Base-by-base conservation (phyloP, 1,139 yeast genomes). In the Scheffersomyces cryptocercus region DNA sequence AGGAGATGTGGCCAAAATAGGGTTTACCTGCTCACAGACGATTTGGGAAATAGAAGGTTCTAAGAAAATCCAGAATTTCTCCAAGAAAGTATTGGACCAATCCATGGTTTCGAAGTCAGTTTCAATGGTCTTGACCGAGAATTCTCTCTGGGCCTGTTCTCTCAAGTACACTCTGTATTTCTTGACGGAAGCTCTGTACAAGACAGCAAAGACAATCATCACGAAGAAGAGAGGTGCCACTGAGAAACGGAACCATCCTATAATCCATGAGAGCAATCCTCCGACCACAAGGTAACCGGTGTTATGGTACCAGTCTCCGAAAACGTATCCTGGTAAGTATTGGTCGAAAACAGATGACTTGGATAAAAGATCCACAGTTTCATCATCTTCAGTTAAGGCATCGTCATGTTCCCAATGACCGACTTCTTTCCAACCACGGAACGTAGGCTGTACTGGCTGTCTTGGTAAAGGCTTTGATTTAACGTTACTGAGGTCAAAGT, bases 281-380 rank as follows among this genome's bases (percentile, higher is more conserved):
- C 87, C 88, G 6, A 77, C 65, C 28, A 85, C 67, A 50, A 89
- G 70, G 38, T 81, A 75, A 0, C 80, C 97, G 12, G 86, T 84
- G 49, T 86, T 85, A 62, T 93, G 99, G 61, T 85, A 93, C 98
- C 99, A 93, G 58, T 93, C 97, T 43, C 99, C 99, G 56, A 86
- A 88, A 10, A 81, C 77, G 29, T 67, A 72, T 29, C 85, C 83
- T 2, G 95, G 93, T 42, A 91, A 68, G 56, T 84, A 79, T 47
- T 79, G 75, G 55, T 87, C 93, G 49, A 89, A 77, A 37, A 84
- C 56, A 0, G 97, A 88, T 8, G 88, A 80, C 35, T 79, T 77
- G 32, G 85, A 76, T 45, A 83, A 68, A 51, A 89, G 70, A 60
- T 85, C 91, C 46, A 75, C 70, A 46, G 85, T 73, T 53, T 86